Conservation (phyloP, 352 stramenopile species). For the Pelagophyceae sp. region DNA sequence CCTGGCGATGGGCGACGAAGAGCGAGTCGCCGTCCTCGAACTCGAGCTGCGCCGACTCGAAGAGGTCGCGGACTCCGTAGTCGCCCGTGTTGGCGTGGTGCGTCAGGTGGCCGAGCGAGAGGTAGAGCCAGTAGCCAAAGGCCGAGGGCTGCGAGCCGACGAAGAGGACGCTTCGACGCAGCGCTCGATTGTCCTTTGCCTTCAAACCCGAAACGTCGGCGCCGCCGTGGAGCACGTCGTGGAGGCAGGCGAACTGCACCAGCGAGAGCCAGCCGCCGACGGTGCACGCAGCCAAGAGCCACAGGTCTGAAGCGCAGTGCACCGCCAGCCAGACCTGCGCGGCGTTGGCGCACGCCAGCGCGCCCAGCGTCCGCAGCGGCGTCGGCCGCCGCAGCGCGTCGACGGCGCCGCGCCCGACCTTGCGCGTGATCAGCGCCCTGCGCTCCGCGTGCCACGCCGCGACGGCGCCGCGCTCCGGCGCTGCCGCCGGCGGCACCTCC, state of each 20-base stretch:
- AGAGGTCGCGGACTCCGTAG: constrained; percentile 38
- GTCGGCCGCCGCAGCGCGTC: not conserved
- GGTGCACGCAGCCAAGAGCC: not conserved
- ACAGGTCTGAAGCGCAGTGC: not conserved
- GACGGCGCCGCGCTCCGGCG: constrained; percentile 8
- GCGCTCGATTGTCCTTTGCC: no score
- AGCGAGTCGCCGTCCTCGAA: constrained; percentile 57
- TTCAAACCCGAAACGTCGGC: not conserved
- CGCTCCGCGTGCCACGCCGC: constrained; percentile 7
- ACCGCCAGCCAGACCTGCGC: not conserved
- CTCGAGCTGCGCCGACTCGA: constrained; percentile 40
- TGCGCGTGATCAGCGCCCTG: not conserved
- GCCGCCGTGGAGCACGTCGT: constrained; percentile 13
- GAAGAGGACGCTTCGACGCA: constrained; percentile 43
- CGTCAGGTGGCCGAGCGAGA: constrained; percentile 48
- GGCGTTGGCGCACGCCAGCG: not conserved
- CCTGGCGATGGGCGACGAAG: constrained; percentile 44
- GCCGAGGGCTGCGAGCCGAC: constrained; percentile 47
- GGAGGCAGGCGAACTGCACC: not conserved
- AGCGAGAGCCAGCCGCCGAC: not conserved
- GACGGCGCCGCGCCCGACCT: not conserved
- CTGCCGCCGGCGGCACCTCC: no score
- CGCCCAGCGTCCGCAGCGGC: no score
- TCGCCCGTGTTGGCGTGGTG: constrained; percentile 48
- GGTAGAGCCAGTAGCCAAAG: constrained; percentile 53